Evolutionary conservation across 176 grass and related monocot species (phyloP), one percentile per base, ranked within the genome.

Genomic region (Zea mays): DNA sequence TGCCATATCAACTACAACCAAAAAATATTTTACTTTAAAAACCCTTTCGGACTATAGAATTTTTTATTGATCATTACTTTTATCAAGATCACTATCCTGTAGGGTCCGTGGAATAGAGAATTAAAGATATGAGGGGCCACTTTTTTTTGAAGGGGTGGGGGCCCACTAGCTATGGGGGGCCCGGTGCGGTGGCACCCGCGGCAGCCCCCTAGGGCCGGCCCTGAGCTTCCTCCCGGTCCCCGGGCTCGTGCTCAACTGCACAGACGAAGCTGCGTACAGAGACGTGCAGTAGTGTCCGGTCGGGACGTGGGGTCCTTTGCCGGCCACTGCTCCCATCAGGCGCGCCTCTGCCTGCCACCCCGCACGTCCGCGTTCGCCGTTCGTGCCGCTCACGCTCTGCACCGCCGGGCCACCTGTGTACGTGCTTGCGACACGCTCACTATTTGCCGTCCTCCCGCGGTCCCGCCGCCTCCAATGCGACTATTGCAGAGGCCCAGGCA

Each of bases 241-340:
- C 44, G 43, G 74, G 33, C 44, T 60, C 74, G 15, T 66, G 60
- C 45, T 27, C 27, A 27, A 65, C 62, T 65, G 62, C 46, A 20
- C 33, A 50, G 60, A 8, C 17, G 75, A 51, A 57, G 61, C 8
- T 37, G 45, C 44, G 74, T 36, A 52, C 71, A 74, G 48, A 4
- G 48, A 7, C 47, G 1, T 39, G 60, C 20, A 13, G 70, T 37
- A 4, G 55, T 49, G 82, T 45, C 73, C 54, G 27, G 45, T 37
- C 44, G 13, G 54, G 6, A 35, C 74, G 74, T 36, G 43, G 66
- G 65, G 56, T 10, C 74, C 66, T 21, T 44, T 79, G 52, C 62
- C 63, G 49, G 20, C 64, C 71, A 55, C 70, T 54, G 73, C 73
- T 48, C 38, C n/a, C 56, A 34, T 71, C 38, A 76, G 45, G 64